These are phyloP conservation scores for Musa troglodytarum DNA, from an alignment of 176 grass and related monocot species.

Conservation along the genomic window DNA sequence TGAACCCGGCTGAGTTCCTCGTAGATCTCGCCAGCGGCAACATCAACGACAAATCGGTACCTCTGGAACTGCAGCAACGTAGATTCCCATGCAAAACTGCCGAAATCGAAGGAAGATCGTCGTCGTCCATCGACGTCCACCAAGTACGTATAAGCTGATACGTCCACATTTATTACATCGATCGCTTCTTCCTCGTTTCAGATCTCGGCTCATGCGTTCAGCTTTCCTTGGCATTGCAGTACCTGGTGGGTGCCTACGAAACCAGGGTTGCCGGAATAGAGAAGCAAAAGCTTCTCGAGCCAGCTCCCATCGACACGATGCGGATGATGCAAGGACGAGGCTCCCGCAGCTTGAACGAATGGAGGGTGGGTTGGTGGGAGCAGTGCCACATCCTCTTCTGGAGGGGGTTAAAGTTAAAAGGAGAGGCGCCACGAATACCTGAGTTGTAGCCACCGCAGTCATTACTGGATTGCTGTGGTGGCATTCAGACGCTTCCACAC, in stretches of 20 bases:
- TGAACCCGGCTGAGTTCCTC: slow-evolving; percentile 98
- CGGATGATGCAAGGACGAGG: slow-evolving; percentile 29
- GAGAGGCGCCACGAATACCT: slow-evolving; percentile 90
- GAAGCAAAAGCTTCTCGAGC: slow-evolving; percentile 50
- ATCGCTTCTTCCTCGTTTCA: not conserved
- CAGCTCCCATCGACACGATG: slow-evolving; percentile 43
- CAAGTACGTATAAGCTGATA: slow-evolving; percentile 32
- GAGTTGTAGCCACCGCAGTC: slow-evolving; percentile 72
- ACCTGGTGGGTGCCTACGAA: slow-evolving; percentile 76
- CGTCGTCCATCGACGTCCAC: slow-evolving; percentile 83
- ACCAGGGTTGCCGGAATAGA: slow-evolving; percentile 50
- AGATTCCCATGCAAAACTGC: slow-evolving; percentile 54
- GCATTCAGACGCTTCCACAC: slow-evolving; percentile 47
- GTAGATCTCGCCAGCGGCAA: slow-evolving; percentile 88
- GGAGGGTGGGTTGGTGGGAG: slow-evolving; percentile 61
- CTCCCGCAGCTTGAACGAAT: not conserved
- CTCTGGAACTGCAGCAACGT: slow-evolving; percentile 67
- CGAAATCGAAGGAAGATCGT: slow-evolving; percentile 35
- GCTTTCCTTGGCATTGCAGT: slow-evolving; percentile 27
- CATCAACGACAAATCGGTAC: slow-evolving; percentile 71
- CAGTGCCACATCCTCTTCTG: slow-evolving; percentile 86
- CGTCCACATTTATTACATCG: too few species aligned
- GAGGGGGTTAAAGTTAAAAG: slow-evolving; percentile 88
- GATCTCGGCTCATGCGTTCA: not conserved
- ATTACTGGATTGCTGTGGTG: slow-evolving; percentile 97